Conservation (phyloP, 2,329 filamentous ascomycete species). For the Ophiostoma sp. region DNA sequence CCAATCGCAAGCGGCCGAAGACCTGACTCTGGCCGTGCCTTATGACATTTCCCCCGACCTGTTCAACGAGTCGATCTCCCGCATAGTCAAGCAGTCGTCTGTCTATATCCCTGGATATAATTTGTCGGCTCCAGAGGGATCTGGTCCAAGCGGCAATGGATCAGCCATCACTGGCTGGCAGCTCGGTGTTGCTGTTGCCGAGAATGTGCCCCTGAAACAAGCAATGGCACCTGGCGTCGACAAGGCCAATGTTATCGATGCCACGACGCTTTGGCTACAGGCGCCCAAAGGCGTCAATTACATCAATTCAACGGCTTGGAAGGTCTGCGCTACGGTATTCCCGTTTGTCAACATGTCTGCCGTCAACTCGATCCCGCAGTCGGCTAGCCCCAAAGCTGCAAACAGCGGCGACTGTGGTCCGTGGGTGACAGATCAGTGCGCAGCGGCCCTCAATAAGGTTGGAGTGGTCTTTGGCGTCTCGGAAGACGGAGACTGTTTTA, state of each 20-base stretch:
- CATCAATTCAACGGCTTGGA: conserved; percentile 19
- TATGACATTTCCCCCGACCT: conserved; percentile 17
- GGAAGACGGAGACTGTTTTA: conserved; percentile 15
- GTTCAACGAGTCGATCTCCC: conserved; percentile 16
- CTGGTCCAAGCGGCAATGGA: conserved; percentile 20
- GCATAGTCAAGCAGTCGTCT: conserved; percentile 14
- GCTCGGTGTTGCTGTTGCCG: conserved; percentile 20
- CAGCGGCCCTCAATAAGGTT: neutral
- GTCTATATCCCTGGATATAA: conserved; percentile 22
- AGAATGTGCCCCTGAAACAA: conserved; percentile 18
- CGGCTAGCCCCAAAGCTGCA: neutral
- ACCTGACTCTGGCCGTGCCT: conserved; percentile 12
- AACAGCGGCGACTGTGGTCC: conserved; percentile 18
- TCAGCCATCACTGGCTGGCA: conserved; percentile 22
- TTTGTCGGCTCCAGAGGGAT: conserved; percentile 19
- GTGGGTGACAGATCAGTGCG: conserved; percentile 22
- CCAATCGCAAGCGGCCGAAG: conserved; percentile 16
- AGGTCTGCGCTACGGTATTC: conserved; percentile 23
- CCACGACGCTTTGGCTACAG: conserved; percentile 16
- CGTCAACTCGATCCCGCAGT: neutral
- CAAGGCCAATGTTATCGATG: conserved; percentile 17
- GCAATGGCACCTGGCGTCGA: neutral
- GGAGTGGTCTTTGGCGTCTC: conserved; percentile 15
- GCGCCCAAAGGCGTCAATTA: conserved; percentile 12
- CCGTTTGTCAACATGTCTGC: conserved; percentile 19